Percentiles rank a stretch among this genome's conserved stretches.
phyloP scores from a whole-genome alignment of 2,329 filamentous ascomycete species.

The Diaporthe citri region DNA sequence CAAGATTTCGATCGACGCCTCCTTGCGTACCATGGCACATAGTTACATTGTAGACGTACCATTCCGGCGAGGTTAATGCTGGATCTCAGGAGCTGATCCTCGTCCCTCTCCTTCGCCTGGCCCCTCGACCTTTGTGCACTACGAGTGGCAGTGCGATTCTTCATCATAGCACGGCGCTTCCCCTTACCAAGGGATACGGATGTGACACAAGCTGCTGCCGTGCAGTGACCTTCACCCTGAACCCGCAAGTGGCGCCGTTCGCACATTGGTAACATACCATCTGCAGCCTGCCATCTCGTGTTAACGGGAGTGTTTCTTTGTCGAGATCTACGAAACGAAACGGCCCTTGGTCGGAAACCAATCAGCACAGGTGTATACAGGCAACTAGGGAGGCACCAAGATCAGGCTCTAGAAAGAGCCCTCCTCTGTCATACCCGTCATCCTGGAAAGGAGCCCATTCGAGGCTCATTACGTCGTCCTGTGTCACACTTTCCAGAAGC shows the following conservation, averaged over 20 bases:
- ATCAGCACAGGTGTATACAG: neutral
- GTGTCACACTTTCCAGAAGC: slow-evolving; percentile 2
- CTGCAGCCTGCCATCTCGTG: slow-evolving; percentile 33
- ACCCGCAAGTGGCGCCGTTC: neutral
- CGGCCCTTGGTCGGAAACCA: slow-evolving; percentile 17
- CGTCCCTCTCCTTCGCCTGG: neutral
- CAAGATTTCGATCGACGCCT: slow-evolving; percentile 28
- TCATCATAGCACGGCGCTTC: neutral
- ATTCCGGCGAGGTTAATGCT: neutral
- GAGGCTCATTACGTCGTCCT: slow-evolving; percentile 7
- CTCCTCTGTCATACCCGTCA: neutral
- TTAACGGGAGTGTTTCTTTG: slow-evolving; percentile 20
- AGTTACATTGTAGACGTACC: neutral
- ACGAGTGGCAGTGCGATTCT: neutral
- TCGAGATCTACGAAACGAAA: slow-evolving; percentile 35
- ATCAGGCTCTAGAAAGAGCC: neutral
- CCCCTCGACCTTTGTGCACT: neutral
- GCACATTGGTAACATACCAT: neutral
- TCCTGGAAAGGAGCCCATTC: neutral
- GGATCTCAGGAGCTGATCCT: slow-evolving; percentile 20
- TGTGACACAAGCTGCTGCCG: slow-evolving; percentile 24
- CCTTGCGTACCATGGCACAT: neutral
- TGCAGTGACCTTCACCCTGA: slow-evolving; percentile 8
- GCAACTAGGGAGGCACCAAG: neutral
- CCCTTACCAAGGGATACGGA: slow-evolving; percentile 27